phyloP scores from a whole-genome alignment of 495 filamentous ascomycete species.

The Mytilinidion resinicola region DNA sequence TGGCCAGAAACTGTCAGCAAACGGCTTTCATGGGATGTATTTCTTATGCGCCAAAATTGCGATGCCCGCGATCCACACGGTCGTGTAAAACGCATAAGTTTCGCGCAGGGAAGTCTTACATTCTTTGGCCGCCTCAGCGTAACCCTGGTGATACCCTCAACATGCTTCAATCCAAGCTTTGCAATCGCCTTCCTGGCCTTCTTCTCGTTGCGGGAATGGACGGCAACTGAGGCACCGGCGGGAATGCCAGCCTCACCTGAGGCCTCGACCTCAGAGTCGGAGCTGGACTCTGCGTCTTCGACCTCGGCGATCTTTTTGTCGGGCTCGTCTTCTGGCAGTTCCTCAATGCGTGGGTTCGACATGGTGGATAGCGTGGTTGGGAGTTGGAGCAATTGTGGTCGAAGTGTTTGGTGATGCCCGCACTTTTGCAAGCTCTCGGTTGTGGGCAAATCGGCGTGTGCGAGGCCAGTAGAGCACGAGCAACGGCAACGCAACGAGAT shows the following conservation, averaged over 20 bases:
- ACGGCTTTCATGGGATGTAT: neutral
- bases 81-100: neutral
- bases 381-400: slow-evolving; percentile 33
- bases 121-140: slow-evolving; percentile 98
- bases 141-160: slow-evolving; percentile 95
- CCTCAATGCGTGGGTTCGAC: slow-evolving; percentile 96
- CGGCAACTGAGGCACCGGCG: slow-evolving; percentile 75
- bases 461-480: neutral
- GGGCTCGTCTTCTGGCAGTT: slow-evolving; percentile 78
- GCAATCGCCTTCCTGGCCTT: slow-evolving; percentile 97
- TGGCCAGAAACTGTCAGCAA: slow-evolving; percentile 32
- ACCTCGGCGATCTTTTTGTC: slow-evolving; percentile 61
- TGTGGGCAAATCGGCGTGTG: slow-evolving; percentile 21
- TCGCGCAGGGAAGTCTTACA: slow-evolving; percentile 50
- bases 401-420: slow-evolving; percentile 12
- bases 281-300: slow-evolving; percentile 76
- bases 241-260: slow-evolving; percentile 66
- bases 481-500: too few relatives aligned
- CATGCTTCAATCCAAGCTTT: slow-evolving; percentile 93
- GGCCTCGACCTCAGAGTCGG: slow-evolving; percentile 55
- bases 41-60: too few relatives aligned
- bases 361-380: slow-evolving; percentile 52
- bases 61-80: too few relatives aligned
- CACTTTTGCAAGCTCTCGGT: slow-evolving; percentile 7
- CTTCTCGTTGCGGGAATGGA: slow-evolving; percentile 99